A percentile compares a stretch with the other conserved stretches of the same genome.
Conservation (phyloP, 2,329 filamentous ascomycete species). For the Claviceps maximensis region DNA sequence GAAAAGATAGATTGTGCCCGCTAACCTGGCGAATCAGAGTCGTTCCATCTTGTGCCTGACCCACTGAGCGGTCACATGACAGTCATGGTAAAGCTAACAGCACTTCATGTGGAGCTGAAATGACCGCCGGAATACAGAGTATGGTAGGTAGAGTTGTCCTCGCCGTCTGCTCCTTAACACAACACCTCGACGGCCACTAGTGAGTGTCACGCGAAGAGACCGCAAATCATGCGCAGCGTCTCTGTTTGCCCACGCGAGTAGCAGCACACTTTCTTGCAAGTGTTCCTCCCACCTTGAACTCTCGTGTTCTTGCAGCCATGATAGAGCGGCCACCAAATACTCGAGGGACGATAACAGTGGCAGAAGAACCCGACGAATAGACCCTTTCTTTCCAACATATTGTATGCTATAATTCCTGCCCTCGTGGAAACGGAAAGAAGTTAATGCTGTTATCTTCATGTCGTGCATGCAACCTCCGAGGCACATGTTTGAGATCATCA, state of each 20-base stretch:
- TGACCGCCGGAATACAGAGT: neutral
- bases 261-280: neutral
- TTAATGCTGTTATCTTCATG: neutral
- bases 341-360: neutral
- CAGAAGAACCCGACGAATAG: neutral
- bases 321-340: neutral
- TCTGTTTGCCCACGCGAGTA: neutral
- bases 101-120: neutral
- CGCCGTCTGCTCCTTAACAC: neutral
- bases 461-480: neutral
- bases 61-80: neutral
- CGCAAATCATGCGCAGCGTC: neutral
- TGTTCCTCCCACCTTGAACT: neutral
- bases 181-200: neutral
- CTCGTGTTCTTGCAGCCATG: neutral
- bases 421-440: neutral
- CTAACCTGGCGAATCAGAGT: constrained; percentile 24
- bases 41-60: neutral
- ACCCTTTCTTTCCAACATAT: no score
- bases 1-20: constrained; percentile 23
- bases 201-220: neutral
- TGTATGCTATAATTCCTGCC: no score
- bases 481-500: neutral
- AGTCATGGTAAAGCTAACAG: neutral
- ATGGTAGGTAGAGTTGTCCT: neutral